These are phyloP conservation scores for Rosa lucieae DNA, from an alignment of 306 rosid species.

Conservation along the genomic window DNA sequence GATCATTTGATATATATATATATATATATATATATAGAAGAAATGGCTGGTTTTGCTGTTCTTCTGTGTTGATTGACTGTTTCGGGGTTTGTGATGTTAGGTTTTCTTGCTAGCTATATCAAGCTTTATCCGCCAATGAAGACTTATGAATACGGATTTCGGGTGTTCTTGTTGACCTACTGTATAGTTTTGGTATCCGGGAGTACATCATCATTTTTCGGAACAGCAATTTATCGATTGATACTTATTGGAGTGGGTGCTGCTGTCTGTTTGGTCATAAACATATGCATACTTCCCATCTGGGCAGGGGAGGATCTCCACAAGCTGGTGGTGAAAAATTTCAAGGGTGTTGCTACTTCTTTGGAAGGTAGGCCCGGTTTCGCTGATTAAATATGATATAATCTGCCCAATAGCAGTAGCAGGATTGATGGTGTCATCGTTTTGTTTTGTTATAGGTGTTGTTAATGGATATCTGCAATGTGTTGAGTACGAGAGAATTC, in stretches of 20 bases:
- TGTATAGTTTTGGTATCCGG: constrained; percentile 70
- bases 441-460: constrained; percentile 42
- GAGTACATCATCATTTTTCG: constrained; percentile 41
- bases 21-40: not conserved
- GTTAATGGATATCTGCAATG: constrained; percentile 65
- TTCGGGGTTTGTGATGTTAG: constrained; percentile 31
- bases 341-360: constrained; percentile 59
- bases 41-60: not conserved
- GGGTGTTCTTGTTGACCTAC: constrained; percentile 73
- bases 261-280: constrained; percentile 50
- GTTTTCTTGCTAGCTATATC: constrained; percentile 50
- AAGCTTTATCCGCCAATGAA: constrained; percentile 67
- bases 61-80: not conserved
- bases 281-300: constrained; percentile 61
- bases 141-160: constrained; percentile 75
- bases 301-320: constrained; percentile 90
- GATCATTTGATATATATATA: not conserved
- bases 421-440: not conserved
- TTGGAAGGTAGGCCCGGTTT: constrained; percentile 51
- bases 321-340: constrained; percentile 73
- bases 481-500: constrained; percentile 63
- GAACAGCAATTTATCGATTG: constrained; percentile 63
- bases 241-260: constrained; percentile 71
- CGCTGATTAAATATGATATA: not conserved
- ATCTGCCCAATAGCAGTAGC: not conserved